These are phyloP conservation scores for Fusarium nematophilum DNA, from an alignment of 2,329 filamentous ascomycete genomes.

Conservation along the genomic window DNA sequence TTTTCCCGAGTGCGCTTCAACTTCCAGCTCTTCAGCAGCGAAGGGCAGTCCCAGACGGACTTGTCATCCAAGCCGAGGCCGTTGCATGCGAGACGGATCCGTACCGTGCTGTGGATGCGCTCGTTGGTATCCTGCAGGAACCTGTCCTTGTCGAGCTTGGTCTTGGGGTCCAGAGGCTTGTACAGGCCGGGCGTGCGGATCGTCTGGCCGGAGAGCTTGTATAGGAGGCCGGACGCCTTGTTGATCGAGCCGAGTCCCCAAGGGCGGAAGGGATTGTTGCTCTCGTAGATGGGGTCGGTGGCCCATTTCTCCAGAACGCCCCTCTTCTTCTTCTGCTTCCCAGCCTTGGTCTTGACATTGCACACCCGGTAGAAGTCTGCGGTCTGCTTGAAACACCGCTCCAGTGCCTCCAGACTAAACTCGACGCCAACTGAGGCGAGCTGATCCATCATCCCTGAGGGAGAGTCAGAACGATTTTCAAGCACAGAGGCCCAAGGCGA, in stretches of 20 bases:
- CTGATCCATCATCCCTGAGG: conserved; percentile 67
- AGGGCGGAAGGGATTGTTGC: conserved; percentile 59
- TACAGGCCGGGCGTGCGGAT: conserved; percentile 61
- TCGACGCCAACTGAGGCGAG: conserved; percentile 63
- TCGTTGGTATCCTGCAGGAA: conserved; percentile 66
- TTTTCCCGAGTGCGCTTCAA: conserved; percentile 50
- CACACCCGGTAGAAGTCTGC: conserved; percentile 47
- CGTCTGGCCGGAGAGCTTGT: conserved; percentile 57
- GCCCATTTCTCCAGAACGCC: conserved; percentile 54
- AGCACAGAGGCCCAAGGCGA: background rate
- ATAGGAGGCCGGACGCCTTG: conserved; percentile 53
- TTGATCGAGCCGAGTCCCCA: conserved; percentile 61
- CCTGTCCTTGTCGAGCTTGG: conserved; percentile 48
- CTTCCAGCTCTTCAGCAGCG: conserved; percentile 58
- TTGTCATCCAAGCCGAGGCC: conserved; percentile 63
- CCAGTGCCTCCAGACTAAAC: conserved; percentile 56
- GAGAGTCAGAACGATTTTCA: background rate
- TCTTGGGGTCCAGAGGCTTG: conserved; percentile 56
- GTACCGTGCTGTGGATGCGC: conserved; percentile 65
- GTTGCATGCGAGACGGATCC: conserved; percentile 62
- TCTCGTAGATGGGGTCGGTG: conserved; percentile 58
- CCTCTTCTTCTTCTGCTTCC: conserved; percentile 30
- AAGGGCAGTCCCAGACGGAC: conserved; percentile 58
- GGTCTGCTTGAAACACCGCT: conserved; percentile 53
- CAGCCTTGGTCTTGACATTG: conserved; percentile 11